Percentiles rank a stretch among this genome's conserved stretches.
phyloP scores from a whole-genome alignment of 441 rosid genomes.

The Erodium chrysanthum region DNA sequence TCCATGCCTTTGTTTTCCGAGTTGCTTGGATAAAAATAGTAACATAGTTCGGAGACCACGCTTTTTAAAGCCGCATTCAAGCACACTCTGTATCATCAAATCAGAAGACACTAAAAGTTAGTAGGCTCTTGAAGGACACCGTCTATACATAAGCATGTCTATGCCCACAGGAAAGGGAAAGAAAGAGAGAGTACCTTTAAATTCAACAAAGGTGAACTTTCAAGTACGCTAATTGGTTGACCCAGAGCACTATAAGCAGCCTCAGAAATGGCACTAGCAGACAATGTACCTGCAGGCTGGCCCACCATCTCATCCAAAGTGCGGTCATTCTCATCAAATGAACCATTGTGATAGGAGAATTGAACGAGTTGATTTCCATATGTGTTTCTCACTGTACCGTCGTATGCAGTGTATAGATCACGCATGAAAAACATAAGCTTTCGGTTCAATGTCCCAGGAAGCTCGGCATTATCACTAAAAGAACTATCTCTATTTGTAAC shows the following conservation, averaged over 20 bases:
- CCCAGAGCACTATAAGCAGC: slow-evolving; percentile 96
- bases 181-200: slow-evolving; percentile 56
- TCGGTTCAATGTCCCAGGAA: slow-evolving; percentile 81
- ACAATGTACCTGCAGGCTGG: slow-evolving; percentile 67
- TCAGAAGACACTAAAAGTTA: slow-evolving; percentile 18
- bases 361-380: slow-evolving; percentile 77
- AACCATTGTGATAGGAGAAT: slow-evolving; percentile 40
- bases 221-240: slow-evolving; percentile 85
- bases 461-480: slow-evolving; percentile 91
- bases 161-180: neutral
- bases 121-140: slow-evolving; percentile 14
- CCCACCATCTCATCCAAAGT: slow-evolving; percentile 36
- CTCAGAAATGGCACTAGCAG: slow-evolving; percentile 87
- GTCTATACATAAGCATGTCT: neutral
- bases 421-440: slow-evolving; percentile 91
- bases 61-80: slow-evolving; percentile 80
- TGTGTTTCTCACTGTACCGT: slow-evolving; percentile 81
- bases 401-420: slow-evolving; percentile 62
- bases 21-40: slow-evolving; percentile 62
- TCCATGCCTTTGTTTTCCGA: slow-evolving; percentile 71
- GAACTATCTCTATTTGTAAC: slow-evolving; percentile 77
- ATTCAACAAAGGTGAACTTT: slow-evolving; percentile 82
- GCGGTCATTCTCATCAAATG: slow-evolving; percentile 14
- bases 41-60: slow-evolving; percentile 49
- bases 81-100: slow-evolving; percentile 52